Conservation (phyloP, 352 stramenopile species). For the Phytophthora aleatoria region DNA sequence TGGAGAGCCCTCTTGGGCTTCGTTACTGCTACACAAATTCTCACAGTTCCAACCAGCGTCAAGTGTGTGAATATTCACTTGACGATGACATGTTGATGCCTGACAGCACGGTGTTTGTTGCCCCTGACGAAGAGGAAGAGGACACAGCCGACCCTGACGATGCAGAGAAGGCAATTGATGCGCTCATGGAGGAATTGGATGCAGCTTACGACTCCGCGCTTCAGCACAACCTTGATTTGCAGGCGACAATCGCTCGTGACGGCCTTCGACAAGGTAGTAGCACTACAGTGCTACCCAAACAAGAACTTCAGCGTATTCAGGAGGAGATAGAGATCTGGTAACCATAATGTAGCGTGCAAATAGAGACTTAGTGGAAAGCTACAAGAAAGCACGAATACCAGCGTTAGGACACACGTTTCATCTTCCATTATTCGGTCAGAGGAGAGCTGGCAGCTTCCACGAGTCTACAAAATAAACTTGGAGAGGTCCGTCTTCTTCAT, state of each 20-base stretch:
- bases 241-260: slow-evolving; percentile 53
- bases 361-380: slow-evolving; percentile 2
- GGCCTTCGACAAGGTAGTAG: slow-evolving; percentile 49
- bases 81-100: slow-evolving; percentile 52
- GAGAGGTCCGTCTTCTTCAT: slow-evolving; percentile 96
- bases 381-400: not conserved
- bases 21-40: slow-evolving; percentile 38
- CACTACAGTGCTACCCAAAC: slow-evolving; percentile 55
- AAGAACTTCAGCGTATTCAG: slow-evolving; percentile 79
- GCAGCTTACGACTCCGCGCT: slow-evolving; percentile 47
- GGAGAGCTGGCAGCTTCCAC: slow-evolving; percentile 15
- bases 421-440: slow-evolving; percentile 29
- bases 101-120: slow-evolving; percentile 40
- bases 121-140: slow-evolving; percentile 29
- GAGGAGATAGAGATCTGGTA: slow-evolving; percentile 81
- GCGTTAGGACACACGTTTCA: slow-evolving; percentile 19
- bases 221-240: slow-evolving; percentile 39
- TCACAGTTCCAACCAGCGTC: slow-evolving; percentile 20
- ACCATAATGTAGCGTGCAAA: slow-evolving; percentile 8
- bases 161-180: slow-evolving; percentile 50
- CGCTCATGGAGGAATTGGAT: slow-evolving; percentile 57
- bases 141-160: slow-evolving; percentile 29
- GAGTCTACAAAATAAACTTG: slow-evolving; percentile 98
- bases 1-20: slow-evolving; percentile 51
- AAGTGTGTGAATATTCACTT: slow-evolving; percentile 47